Conservation (phyloP, 176 grass and related monocot species). For the Stipa capillata region DNA sequence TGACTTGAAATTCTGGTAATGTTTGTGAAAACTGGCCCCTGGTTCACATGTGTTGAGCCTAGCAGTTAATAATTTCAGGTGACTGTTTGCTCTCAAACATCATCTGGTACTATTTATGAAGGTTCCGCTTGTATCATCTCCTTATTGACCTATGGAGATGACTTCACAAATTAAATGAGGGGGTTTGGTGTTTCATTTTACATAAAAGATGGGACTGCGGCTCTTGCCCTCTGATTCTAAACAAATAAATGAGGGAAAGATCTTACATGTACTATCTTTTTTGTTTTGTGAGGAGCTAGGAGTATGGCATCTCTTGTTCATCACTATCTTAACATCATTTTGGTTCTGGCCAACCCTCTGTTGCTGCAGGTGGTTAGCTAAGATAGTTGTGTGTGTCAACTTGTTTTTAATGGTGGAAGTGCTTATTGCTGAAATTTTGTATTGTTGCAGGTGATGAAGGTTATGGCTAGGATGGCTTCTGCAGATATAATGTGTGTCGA, state of each 20-base stretch:
- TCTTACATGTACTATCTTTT: neutral
- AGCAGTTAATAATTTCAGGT: neutral
- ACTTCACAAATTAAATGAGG: neutral
- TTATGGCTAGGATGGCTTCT: slow-evolving; percentile 71
- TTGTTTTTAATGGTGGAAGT: neutral
- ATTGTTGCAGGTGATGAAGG: slow-evolving; percentile 62
- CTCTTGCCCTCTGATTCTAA: neutral
- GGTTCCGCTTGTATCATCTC: neutral
- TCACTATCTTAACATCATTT: neutral
- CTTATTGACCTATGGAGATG: neutral
- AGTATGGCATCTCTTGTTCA: neutral
- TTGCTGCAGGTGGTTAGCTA: neutral
- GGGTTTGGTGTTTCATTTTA: neutral
- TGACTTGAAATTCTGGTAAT: neutral
- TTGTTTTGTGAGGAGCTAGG: neutral
- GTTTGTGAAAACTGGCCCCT: neutral
- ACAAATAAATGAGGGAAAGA: neutral
- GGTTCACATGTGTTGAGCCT: neutral
- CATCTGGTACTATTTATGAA: neutral
- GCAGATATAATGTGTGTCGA: slow-evolving; percentile 92
- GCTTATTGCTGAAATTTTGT: neutral
- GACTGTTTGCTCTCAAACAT: neutral
- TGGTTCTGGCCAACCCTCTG: neutral
- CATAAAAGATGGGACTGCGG: neutral
- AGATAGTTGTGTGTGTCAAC: neutral